These are phyloP conservation scores for Schizochytrium sp. DNA, from an alignment of 108 stramenopile genomes.

Conservation along the genomic window DNA sequence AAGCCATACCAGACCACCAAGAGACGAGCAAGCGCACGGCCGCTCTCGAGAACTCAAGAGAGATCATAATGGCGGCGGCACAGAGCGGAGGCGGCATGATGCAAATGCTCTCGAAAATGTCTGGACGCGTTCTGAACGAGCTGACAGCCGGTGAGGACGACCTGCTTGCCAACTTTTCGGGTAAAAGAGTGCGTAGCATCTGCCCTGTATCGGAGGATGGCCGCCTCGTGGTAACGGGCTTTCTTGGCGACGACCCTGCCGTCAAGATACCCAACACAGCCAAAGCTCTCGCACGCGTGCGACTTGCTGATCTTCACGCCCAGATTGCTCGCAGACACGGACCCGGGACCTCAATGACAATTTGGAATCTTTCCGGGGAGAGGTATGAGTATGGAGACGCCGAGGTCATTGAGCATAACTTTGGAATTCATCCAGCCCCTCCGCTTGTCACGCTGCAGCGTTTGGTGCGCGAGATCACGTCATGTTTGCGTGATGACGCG, in stretches of 20 bases:
- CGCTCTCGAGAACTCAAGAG: neutral
- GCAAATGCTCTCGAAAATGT: no score
- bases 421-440: neutral
- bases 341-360: neutral
- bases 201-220: slow-evolving; percentile 6
- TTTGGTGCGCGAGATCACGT: neutral
- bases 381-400: neutral
- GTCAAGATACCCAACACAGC: neutral
- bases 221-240: neutral
- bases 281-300: neutral
- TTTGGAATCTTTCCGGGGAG: slow-evolving; percentile 18
- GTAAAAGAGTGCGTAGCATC: neutral
- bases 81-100: no score
- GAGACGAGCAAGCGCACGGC: neutral
- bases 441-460: neutral
- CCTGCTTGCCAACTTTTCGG: neutral
- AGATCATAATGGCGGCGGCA: neutral
- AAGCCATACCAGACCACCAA: neutral
- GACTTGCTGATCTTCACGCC: neutral
- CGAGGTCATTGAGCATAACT: neutral
- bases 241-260: neutral
- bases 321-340: neutral
- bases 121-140: no score
- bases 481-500: neutral
- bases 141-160: neutral